A percentile compares a stretch with the other conserved stretches of the same genome.
Evolutionary conservation across 2,329 filamentous ascomycete species (phyloP).

Genomic region (Diaporthe ilicicola): DNA sequence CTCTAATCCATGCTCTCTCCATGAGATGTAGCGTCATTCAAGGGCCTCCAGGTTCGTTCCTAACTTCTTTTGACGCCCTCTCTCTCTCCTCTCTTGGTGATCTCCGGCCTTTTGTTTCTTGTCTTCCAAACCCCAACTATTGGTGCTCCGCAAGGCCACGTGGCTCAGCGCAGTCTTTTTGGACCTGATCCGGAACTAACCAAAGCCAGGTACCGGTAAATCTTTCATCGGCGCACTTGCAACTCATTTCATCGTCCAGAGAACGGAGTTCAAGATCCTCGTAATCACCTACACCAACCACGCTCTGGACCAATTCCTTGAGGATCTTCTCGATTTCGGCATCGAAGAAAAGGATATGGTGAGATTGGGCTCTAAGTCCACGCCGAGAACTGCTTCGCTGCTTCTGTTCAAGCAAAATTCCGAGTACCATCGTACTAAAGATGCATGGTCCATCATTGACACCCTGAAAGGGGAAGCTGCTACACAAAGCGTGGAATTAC

Average conservation of each 20-base stretch:
- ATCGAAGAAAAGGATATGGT: slow-evolving; percentile 61
- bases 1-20: slow-evolving; percentile 62
- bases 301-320: slow-evolving; percentile 70
- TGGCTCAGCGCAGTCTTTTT: neutral
- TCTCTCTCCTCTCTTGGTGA: too few species aligned
- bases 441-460: slow-evolving; percentile 53
- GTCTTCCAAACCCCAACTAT: neutral
- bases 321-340: slow-evolving; percentile 69
- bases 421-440: slow-evolving; percentile 42
- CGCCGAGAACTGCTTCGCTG: slow-evolving; percentile 55
- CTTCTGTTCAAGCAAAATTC: slow-evolving; percentile 50
- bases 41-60: slow-evolving; percentile 69
- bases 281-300: slow-evolving; percentile 76
- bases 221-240: slow-evolving; percentile 75
- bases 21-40: slow-evolving; percentile 70
- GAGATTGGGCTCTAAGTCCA: slow-evolving; percentile 70
- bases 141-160: too few species aligned
- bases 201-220: slow-evolving; percentile 71
- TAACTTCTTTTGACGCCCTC: neutral
- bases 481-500: slow-evolving; percentile 36
- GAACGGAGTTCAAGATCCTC: slow-evolving; percentile 62
- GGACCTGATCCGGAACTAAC: neutral
- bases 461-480: slow-evolving; percentile 47
- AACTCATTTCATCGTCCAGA: slow-evolving; percentile 61
- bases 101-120: neutral